Evolutionary conservation across 2,329 filamentous ascomycete species (phyloP).

Genomic region (Seiridium cupressi): DNA sequence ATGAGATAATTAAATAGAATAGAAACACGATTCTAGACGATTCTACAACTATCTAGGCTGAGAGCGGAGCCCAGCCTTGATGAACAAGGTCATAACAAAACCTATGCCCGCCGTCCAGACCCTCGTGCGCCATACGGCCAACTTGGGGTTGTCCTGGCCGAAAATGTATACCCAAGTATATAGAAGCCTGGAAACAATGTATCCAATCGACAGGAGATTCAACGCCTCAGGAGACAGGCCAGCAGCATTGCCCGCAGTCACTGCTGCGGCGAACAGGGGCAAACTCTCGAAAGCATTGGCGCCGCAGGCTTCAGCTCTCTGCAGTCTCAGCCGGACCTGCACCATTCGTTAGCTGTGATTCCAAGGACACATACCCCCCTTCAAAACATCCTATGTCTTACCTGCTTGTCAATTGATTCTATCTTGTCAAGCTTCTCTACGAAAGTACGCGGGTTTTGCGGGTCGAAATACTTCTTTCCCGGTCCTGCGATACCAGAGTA

Average conservation of each 20-base stretch:
- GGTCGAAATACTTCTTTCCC: constrained; percentile 25
- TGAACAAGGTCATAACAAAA: constrained; percentile 19
- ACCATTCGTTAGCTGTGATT: constrained; percentile 2
- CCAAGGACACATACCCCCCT: background rate
- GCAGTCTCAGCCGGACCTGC: constrained; percentile 16
- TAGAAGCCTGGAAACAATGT: constrained; percentile 3
- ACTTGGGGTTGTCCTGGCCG: constrained; percentile 16
- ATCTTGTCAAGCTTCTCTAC: constrained; percentile 18
- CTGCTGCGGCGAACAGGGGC: constrained; percentile 11
- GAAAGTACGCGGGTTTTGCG: constrained; percentile 22
- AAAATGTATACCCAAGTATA: constrained; percentile 15
- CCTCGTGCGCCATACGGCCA: constrained; percentile 15
- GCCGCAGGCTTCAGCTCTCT: constrained; percentile 11
- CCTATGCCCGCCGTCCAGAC: constrained; percentile 20
- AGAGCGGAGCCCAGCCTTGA: constrained; percentile 19
- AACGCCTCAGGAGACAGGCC: background rate
- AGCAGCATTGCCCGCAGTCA: constrained; percentile 13
- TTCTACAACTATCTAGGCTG: background rate
- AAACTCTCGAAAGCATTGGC: constrained; percentile 11
- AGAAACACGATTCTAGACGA: too few species aligned
- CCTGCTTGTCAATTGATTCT: constrained; percentile 23
- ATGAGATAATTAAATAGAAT: too few species aligned
- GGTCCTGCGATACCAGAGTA: constrained; percentile 28
- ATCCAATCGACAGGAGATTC: constrained; percentile 8
- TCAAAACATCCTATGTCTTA: constrained; percentile 6